phyloP scores from a whole-genome alignment of 176 grass and related monocot genomes.

The Carex parvula region DNA sequence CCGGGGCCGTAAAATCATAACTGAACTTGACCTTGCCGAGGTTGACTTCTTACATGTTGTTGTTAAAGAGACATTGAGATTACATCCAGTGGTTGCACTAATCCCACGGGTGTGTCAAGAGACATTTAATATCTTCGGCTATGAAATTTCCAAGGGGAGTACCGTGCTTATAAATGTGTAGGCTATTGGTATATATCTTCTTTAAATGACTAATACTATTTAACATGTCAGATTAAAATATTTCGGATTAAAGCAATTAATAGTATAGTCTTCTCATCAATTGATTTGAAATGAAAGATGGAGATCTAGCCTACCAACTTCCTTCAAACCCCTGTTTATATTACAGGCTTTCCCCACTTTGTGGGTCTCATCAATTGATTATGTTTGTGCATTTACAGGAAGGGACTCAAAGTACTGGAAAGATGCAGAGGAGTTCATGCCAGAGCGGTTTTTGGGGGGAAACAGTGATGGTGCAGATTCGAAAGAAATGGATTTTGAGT shows the following conservation, averaged over 20 bases:
- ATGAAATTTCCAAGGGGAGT: conserved; percentile 8
- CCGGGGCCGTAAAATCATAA: background rate
- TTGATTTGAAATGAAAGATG: background rate
- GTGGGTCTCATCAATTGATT: no score
- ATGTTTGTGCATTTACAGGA: background rate
- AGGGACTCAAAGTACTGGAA: conserved; percentile 31
- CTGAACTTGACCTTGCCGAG: background rate
- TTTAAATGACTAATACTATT: background rate
- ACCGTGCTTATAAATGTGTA: conserved; percentile 24
- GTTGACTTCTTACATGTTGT: conserved; percentile 7
- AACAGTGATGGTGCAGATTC: background rate
- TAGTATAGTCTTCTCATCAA: background rate
- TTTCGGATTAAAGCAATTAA: no score
- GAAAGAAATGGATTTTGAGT: background rate
- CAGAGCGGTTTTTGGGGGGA: background rate
- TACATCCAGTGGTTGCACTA: conserved; percentile 11
- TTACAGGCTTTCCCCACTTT: no score
- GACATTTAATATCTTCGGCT: background rate
- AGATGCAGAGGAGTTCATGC: conserved; percentile 21
- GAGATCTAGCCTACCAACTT: no score
- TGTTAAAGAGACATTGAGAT: conserved; percentile 20
- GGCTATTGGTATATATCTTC: conserved; percentile 14
- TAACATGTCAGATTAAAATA: no score
- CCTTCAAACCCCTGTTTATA: no score
- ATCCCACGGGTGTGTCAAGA: conserved; percentile 1